phyloP scores from a whole-genome alignment of 2,329 filamentous ascomycete species.

The Colletotrichum endophyticum region DNA sequence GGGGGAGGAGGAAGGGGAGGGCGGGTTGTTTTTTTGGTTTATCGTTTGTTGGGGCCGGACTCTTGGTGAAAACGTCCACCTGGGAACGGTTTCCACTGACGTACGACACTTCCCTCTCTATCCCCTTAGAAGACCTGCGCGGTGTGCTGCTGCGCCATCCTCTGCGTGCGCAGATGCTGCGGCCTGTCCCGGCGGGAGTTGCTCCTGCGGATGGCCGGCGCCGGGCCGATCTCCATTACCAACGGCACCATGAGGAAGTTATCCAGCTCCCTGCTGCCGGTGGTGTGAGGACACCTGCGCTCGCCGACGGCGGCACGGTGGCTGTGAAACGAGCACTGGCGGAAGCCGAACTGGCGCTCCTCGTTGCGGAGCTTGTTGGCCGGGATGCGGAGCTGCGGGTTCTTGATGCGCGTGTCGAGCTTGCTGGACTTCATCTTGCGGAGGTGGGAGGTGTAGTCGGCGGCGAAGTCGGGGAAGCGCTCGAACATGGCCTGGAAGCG shows the following conservation, averaged over 20 bases:
- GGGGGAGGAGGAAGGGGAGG: not conserved
- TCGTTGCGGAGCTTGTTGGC: conserved; percentile 61
- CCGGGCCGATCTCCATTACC: conserved; percentile 14
- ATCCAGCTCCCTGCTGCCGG: conserved; percentile 13
- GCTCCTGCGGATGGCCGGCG: not conserved
- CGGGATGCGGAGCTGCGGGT: conserved; percentile 63
- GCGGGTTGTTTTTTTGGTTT: not conserved
- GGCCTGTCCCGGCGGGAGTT: not conserved
- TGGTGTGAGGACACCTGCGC: conserved; percentile 53
- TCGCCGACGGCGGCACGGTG: conserved; percentile 61
- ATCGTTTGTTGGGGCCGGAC: not conserved
- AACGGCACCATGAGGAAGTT: conserved; percentile 24
- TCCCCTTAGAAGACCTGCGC: not conserved
- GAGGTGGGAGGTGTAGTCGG: conserved; percentile 57
- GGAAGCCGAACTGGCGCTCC: conserved; percentile 64
- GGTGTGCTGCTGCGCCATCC: not conserved
- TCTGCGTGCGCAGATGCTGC: not conserved
- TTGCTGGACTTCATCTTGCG: conserved; percentile 55
- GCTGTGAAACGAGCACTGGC: conserved; percentile 65
- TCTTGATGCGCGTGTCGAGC: conserved; percentile 61
- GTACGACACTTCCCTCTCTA: not conserved
- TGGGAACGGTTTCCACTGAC: not conserved
- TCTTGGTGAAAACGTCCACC: not conserved
- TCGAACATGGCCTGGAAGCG: conserved; percentile 49
- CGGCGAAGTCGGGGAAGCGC: conserved; percentile 48